phyloP scores from a whole-genome alignment of 2,329 filamentous ascomycete species.

The Chrysoporthe austroafricana region DNA sequence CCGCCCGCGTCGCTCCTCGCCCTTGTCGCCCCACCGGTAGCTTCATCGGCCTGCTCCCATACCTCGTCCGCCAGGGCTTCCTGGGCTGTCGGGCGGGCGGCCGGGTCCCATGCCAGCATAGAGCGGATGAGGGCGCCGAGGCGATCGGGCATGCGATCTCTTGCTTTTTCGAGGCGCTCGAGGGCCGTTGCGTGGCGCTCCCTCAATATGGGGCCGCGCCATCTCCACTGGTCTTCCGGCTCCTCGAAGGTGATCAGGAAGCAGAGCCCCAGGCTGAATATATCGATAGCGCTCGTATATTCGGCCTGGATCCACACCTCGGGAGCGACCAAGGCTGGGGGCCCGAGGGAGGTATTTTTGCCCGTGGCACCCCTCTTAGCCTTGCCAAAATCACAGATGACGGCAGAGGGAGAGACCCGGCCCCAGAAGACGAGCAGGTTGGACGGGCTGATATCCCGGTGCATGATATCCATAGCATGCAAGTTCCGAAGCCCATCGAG shows the following conservation, averaged over 20 bases:
- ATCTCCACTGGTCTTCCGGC: too few species aligned
- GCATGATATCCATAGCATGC: conserved; percentile 9
- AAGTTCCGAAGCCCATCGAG: conserved; percentile 23
- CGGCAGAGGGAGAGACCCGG: not conserved
- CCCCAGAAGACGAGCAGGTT: conserved; percentile 27
- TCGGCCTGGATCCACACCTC: conserved; percentile 5
- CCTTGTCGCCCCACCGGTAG: too few species aligned
- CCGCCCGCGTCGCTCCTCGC: too few species aligned
- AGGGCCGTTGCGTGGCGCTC: too few species aligned
- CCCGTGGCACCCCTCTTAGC: not conserved
- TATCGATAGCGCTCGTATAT: conserved; percentile 2
- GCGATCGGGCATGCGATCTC: not conserved
- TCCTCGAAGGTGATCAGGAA: conserved; percentile 1
- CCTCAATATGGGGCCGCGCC: too few species aligned
- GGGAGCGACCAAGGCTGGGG: not conserved
- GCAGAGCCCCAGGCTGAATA: conserved; percentile 5
- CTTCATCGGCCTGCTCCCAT: not conserved
- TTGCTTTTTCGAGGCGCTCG: too few species aligned
- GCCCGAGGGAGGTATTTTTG: not conserved
- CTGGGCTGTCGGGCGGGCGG: not conserved
- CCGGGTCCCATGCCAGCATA: conserved; percentile 8
- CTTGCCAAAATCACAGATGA: conserved; percentile 3
- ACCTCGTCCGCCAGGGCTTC: not conserved
- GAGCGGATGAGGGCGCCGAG: conserved; percentile 1
- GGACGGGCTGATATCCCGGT: conserved; percentile 6